These are phyloP conservation scores for Arachis hypogaea DNA, from an alignment of 306 rosid genomes.

Conservation along the genomic window DNA sequence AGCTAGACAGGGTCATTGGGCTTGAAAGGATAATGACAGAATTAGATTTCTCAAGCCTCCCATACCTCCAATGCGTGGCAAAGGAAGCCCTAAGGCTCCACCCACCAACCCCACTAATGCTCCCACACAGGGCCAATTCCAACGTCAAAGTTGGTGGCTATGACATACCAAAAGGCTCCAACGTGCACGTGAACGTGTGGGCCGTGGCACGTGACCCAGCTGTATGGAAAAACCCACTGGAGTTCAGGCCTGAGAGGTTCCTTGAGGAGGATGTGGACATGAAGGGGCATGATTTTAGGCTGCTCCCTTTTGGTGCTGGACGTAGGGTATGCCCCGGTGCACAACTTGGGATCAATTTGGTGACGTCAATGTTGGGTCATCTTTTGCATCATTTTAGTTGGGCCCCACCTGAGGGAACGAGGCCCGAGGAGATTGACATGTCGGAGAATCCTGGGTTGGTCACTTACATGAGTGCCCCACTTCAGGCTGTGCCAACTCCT, in stretches of 20 bases:
- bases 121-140: conserved; percentile 80
- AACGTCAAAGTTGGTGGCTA: conserved; percentile 82
- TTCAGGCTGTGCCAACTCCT: conserved; percentile 68
- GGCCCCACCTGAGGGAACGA: conserved; percentile 55
- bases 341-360: conserved; percentile 81
- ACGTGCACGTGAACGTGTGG: conserved; percentile 90
- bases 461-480: conserved; percentile 77
- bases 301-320: conserved; percentile 86
- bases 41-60: conserved; percentile 67
- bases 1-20: conserved; percentile 70
- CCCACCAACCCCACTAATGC: conserved; percentile 96
- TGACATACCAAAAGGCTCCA: conserved; percentile 82
- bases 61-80: conserved; percentile 74
- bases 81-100: conserved; percentile 82
- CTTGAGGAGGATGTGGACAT: conserved; percentile 89
- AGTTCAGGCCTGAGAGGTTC: conserved; percentile 83
- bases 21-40: conserved; percentile 68
- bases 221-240: conserved; percentile 66
- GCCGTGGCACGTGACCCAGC: conserved; percentile 78
- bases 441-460: conserved; percentile 79
- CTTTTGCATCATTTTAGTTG: conserved; percentile 80
- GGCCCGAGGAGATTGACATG: conserved; percentile 75
- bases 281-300: conserved; percentile 85
- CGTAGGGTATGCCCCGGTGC: conserved; percentile 89
- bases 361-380: conserved; percentile 84